phyloP scores from a whole-genome alignment of 2,329 filamentous ascomycete species.

The Xylariaceae sp. region DNA sequence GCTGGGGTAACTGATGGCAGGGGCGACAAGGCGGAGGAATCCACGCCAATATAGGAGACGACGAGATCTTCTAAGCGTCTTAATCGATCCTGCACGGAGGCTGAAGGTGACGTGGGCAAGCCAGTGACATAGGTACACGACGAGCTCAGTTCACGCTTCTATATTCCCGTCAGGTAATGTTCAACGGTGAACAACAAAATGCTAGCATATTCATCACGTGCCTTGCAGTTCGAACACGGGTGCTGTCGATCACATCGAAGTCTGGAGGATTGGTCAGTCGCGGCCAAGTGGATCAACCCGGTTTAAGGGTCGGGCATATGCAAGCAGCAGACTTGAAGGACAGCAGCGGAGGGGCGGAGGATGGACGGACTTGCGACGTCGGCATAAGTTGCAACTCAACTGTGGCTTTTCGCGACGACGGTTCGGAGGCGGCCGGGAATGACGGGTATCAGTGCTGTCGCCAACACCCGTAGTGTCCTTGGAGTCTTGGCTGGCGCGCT shows the following conservation, averaged over 20 bases:
- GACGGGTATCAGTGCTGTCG: neutral
- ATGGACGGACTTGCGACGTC: constrained; percentile 18
- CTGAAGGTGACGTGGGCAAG: constrained; percentile 1
- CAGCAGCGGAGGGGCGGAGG: no score
- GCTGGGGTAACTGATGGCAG: neutral
- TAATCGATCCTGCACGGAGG: constrained; percentile 15
- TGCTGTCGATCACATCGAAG: constrained; percentile 19
- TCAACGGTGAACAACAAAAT: neutral
- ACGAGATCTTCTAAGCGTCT: constrained; percentile 16
- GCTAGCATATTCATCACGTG: neutral
- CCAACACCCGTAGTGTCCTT: no score
- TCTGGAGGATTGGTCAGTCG: constrained; percentile 9
- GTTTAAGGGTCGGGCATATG: neutral
- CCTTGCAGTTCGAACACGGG: constrained; percentile 19
- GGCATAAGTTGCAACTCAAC: constrained; percentile 20
- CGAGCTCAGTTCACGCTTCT: constrained; percentile 16
- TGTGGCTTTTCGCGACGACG: constrained; percentile 23
- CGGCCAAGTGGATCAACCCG: no score
- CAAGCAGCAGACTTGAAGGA: neutral
- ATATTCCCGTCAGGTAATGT: neutral
- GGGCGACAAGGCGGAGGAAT: neutral
- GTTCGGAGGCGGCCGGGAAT: constrained; percentile 17
- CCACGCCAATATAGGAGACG: constrained; percentile 15
- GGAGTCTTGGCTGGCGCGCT: no score
- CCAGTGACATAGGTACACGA: constrained; percentile 15